These are phyloP conservation scores for Phialocephala sp. DNA, from an alignment of 2,329 filamentous ascomycete genomes.

Conservation along the genomic window DNA sequence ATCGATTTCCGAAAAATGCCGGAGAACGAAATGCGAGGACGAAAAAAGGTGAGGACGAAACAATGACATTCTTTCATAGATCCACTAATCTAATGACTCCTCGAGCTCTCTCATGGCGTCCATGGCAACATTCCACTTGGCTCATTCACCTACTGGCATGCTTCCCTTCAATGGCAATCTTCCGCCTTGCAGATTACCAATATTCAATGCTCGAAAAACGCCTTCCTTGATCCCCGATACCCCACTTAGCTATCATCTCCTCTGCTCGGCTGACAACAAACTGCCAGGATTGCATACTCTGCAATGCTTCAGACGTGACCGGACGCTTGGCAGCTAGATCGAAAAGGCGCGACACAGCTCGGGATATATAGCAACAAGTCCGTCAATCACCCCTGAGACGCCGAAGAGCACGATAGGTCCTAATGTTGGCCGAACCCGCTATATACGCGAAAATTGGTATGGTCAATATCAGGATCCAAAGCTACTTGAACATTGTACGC, in stretches of 20 bases:
- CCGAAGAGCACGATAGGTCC: constrained; percentile 65
- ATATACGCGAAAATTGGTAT: constrained; percentile 61
- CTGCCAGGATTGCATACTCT: constrained; percentile 59
- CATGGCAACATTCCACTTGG: constrained; percentile 45
- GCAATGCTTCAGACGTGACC: constrained; percentile 47
- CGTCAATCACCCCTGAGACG: constrained; percentile 68
- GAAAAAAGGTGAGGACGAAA: background rate
- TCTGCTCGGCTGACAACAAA: constrained; percentile 64
- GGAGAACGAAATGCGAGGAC: background rate
- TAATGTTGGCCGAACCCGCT: constrained; percentile 67
- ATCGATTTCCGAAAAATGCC: background rate
- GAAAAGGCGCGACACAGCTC: constrained; percentile 61
- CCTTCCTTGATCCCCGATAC: constrained; percentile 68
- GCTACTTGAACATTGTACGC: constrained; percentile 65
- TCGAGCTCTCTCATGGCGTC: constrained; percentile 28
- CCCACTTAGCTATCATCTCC: constrained; percentile 62
- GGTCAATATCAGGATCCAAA: constrained; percentile 61
- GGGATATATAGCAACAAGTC: constrained; percentile 69
- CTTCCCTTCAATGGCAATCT: constrained; percentile 62
- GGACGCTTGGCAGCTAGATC: constrained; percentile 49
- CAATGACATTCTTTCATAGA: background rate
- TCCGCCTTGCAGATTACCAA: constrained; percentile 62
- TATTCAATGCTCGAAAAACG: constrained; percentile 57
- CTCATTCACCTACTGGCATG: constrained; percentile 58
- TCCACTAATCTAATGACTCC: background rate